Percentiles rank a stretch among this genome's conserved stretches.
Conservation (phyloP, 192 early-diverging fungal genomes). For the Neocallimastix lanati region DNA sequence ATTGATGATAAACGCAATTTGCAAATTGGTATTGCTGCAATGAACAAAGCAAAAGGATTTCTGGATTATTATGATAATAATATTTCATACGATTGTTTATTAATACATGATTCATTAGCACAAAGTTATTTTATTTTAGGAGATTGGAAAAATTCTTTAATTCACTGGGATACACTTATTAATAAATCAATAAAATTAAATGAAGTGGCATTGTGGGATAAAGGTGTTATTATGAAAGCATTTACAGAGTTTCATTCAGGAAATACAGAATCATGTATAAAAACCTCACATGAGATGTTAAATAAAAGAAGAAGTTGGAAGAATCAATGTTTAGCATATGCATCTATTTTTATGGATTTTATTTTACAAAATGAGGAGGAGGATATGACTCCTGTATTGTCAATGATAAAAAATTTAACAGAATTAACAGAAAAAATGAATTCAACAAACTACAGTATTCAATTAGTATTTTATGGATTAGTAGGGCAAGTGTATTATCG, state of each 20-base stretch:
- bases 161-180: background rate
- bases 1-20: background rate
- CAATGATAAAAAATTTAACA: background rate
- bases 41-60: background rate
- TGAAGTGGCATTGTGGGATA: background rate
- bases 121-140: background rate
- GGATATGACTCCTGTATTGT: background rate
- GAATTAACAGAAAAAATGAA: background rate
- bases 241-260: background rate
- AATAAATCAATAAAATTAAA: background rate
- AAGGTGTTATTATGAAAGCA: background rate
- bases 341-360: background rate
- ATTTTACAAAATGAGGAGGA: background rate
- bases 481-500: background rate
- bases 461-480: background rate
- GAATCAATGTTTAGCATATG: background rate
- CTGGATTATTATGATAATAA: background rate
- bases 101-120: background rate
- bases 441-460: background rate
- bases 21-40: background rate
- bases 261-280: background rate
- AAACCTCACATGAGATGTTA: background rate
- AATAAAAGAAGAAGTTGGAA: background rate
- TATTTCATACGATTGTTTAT: background rate
- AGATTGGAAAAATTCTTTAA: background rate